Base-by-base conservation (phyloP, 116 monocot genomes). In the Papilionanthe hybrid region DNA sequence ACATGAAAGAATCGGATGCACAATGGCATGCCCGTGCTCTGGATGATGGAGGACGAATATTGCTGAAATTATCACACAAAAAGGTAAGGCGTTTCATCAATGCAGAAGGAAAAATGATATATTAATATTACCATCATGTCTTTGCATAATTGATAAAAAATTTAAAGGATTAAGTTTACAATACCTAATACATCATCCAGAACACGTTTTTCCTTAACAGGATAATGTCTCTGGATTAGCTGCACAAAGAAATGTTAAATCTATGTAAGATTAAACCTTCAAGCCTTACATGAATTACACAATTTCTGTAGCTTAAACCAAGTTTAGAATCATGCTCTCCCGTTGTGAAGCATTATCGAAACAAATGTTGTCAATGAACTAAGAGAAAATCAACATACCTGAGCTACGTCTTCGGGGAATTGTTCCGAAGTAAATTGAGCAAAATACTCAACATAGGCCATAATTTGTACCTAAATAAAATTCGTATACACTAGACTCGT, bases 161-260 rank as follows among this genome's bases (percentile, higher is more conserved):
- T 32, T 77, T 19, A 49, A 12, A 32, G 68, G 32, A 48, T 42
- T 43, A 47, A 67, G 10, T 76, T 53, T 85, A 11, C 79, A 23
- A 53, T 94, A 99, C 98, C 98, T 80, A 99, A 83, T 73, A 99
- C 98, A 80, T 99, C 98, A 86, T 99, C 98, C 73, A 99, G 58
- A 77, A 99, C 86, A 44, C 93, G 90, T 18, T 83, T 88, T 49
- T 87, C 91, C 84, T 94, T 91, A 63, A 89, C 93, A 68, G 98
- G 98, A 88, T 99, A 99, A 77, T 90, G 80, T 71, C 79, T 91
- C 85, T 93, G 94, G 49, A 98, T 94, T 87, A 98, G 86, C 98
- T 98, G 94, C 89, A 89, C 32, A 86, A 22, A 47, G 20, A 79
- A 83, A 78, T 37, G 42, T 53, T 53, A 77, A 5, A 71, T 41